These are phyloP conservation scores for Nigrospora osmanthi DNA, from an alignment of 2,329 filamentous ascomycete species.

Conservation along the genomic window DNA sequence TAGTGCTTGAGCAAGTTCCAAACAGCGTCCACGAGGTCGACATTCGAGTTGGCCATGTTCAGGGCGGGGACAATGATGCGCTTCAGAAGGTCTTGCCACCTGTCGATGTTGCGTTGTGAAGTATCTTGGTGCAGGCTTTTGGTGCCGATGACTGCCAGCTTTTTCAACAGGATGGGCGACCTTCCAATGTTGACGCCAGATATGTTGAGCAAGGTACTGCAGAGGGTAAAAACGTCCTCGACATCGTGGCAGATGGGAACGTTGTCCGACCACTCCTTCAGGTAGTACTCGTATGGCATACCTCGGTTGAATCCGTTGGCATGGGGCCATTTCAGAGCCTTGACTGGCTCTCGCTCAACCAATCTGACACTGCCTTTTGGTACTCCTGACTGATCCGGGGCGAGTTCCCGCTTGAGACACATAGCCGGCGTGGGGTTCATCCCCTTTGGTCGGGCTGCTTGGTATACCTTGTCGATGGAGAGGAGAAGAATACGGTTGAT, in stretches of 20 bases:
- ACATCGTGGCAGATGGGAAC: conserved; percentile 84
- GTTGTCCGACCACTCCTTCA: conserved; percentile 94
- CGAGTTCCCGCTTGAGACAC: conserved; percentile 30
- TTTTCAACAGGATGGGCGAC: conserved; percentile 69
- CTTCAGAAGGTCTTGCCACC: conserved; percentile 81
- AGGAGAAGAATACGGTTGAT: conserved; percentile 82
- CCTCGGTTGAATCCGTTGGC: conserved; percentile 75
- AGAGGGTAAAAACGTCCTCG: conserved; percentile 84
- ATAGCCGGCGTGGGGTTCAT: conserved; percentile 22
- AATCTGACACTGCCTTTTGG: conserved; percentile 63
- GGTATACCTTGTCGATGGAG: conserved; percentile 67
- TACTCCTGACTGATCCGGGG: conserved; percentile 56
- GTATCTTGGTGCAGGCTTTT: conserved; percentile 64
- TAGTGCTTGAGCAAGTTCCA: conserved; percentile 78
- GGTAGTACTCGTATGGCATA: conserved; percentile 86
- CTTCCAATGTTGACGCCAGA: conserved; percentile 86
- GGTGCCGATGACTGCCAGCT: conserved; percentile 77
- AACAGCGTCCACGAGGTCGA: conserved; percentile 75
- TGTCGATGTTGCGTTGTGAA: conserved; percentile 60
- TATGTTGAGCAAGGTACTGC: conserved; percentile 74
- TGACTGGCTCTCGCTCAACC: conserved; percentile 50
- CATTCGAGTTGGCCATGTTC: conserved; percentile 78
- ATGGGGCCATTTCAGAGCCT: conserved; percentile 74
- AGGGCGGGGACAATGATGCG: conserved; percentile 81
- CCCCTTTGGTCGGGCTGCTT: conserved; percentile 27